Conservation (phyloP, 345 rosid genomes). For the Eucalyptus polyanthemos region DNA sequence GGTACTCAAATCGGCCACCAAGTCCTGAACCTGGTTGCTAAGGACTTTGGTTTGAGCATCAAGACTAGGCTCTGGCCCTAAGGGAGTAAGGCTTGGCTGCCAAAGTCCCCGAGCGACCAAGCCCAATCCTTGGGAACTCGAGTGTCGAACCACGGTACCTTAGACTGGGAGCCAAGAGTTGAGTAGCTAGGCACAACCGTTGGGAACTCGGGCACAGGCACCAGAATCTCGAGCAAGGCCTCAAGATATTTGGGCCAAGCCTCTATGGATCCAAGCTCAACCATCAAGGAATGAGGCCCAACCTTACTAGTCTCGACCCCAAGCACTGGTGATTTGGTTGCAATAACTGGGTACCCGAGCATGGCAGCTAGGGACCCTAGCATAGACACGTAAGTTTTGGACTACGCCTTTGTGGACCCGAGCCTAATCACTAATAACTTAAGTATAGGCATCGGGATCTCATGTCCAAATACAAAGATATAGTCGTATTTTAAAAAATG, state of each 20-base stretch:
- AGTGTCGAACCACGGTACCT: fast-evolving
- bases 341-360: not conserved
- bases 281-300: not conserved
- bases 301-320: not conserved
- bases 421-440: not conserved
- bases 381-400: not conserved
- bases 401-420: not conserved
- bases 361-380: not conserved
- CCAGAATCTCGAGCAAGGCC: not conserved
- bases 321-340: not conserved
- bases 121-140: not conserved
- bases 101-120: not conserved
- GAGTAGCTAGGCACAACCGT: not conserved
- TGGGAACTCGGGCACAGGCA: fast-evolving
- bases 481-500: not conserved
- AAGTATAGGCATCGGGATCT: fast-evolving
- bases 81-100: not conserved
- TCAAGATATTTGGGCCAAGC: not conserved
- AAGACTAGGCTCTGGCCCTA: not conserved
- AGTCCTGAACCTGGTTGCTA: fast-evolving
- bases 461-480: fast-evolving
- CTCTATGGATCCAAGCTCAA: not conserved
- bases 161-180: not conserved
- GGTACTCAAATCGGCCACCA: not conserved
- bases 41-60: not conserved